Percentiles rank a stretch among this genome's conserved stretches.
These are phyloP conservation scores for Cyberlindnera mrakii DNA, from an alignment of 805 yeast species.

Conservation along the genomic window DNA sequence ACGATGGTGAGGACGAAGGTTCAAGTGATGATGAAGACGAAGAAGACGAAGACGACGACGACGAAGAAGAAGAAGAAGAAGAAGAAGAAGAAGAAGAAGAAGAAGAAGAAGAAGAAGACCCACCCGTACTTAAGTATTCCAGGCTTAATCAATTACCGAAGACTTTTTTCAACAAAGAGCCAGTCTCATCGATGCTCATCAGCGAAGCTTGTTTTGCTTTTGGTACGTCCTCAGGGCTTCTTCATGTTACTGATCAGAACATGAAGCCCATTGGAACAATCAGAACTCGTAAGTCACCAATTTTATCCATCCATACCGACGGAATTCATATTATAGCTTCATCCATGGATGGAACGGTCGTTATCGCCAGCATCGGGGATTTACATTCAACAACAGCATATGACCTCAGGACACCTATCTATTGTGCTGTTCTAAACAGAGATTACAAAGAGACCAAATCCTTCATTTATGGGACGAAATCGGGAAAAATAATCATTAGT, in stretches of 20 bases:
- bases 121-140: constrained; percentile 71
- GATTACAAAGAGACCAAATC: constrained; percentile 55
- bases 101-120: constrained; percentile 43
- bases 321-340: constrained; percentile 78
- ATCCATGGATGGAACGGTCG: constrained; percentile 90
- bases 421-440: constrained; percentile 76
- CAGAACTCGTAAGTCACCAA: constrained; percentile 81
- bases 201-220: constrained; percentile 60
- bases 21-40: constrained; percentile 6
- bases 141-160: constrained; percentile 64
- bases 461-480: constrained; percentile 85
- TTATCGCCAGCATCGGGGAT: constrained; percentile 56
- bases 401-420: constrained; percentile 84
- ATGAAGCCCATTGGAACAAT: constrained; percentile 62
- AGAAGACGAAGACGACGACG: constrained; percentile 43
- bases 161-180: constrained; percentile 66
- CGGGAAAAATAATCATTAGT: constrained; percentile 73
- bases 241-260: constrained; percentile 61
- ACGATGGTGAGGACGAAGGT: neutral
- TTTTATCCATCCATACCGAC: constrained; percentile 60
- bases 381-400: constrained; percentile 37
- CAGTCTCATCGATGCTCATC: constrained; percentile 65
- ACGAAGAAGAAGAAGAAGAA: constrained; percentile 45
- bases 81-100: constrained; percentile 34
- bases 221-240: constrained; percentile 85